Conservation (phyloP, 2,329 filamentous ascomycete species). For the Fusarium odoratissimum region DNA sequence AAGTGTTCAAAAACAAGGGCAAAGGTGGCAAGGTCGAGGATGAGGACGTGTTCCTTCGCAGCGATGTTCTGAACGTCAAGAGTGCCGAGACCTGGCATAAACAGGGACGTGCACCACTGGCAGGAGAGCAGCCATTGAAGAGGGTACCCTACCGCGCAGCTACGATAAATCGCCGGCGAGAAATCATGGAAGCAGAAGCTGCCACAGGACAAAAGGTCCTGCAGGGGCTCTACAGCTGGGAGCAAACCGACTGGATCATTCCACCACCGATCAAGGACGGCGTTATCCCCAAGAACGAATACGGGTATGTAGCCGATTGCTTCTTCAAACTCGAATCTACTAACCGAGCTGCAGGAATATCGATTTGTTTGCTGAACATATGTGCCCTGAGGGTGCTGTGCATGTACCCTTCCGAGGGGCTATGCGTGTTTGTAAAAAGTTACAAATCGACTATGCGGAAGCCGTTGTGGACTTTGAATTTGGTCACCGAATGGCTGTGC, state of each 20-base stretch:
- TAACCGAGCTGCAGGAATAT: constrained; percentile 72
- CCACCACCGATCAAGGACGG: constrained; percentile 87
- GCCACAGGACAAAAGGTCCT: constrained; percentile 84
- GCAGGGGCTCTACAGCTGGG: constrained; percentile 84
- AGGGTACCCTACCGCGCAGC: constrained; percentile 90
- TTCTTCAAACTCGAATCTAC: background rate
- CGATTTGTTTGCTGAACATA: constrained; percentile 91
- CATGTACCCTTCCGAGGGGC: constrained; percentile 85
- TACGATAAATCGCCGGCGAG: constrained; percentile 85
- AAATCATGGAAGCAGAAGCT: constrained; percentile 86
- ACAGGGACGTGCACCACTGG: constrained; percentile 81
- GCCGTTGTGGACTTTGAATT: constrained; percentile 98
- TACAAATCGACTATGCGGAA: constrained; percentile 90
- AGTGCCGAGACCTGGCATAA: constrained; percentile 98
- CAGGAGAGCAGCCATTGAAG: constrained; percentile 82
- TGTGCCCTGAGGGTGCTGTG: constrained; percentile 86
- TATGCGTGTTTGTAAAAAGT: constrained; percentile 81
- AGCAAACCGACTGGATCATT: constrained; percentile 96
- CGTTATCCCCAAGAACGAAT: constrained; percentile 91
- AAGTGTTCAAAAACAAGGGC: constrained; percentile 77
- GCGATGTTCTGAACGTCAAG: constrained; percentile 86
- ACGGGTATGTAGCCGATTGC: constrained; percentile 63
- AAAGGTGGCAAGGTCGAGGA: constrained; percentile 80
- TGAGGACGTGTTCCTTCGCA: constrained; percentile 83
- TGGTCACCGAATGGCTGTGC: constrained; percentile 92